These are phyloP conservation scores for Betula pendula DNA, from an alignment of 306 rosid genomes.

Conservation along the genomic window DNA sequence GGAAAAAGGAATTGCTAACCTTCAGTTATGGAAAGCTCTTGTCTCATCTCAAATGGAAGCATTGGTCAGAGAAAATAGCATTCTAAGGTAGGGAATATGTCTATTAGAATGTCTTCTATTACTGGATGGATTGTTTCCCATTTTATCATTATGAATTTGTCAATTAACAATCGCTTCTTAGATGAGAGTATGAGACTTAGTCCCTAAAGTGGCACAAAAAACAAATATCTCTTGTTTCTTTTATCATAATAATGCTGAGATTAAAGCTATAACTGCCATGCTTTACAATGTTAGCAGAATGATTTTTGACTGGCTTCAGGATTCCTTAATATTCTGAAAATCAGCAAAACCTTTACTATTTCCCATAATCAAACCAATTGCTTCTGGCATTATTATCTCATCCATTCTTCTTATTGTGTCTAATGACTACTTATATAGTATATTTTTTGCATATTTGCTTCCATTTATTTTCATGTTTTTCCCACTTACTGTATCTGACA, in stretches of 20 bases:
- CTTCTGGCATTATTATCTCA: neutral
- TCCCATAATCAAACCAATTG: neutral
- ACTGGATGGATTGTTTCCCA: neutral
- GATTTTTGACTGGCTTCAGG: neutral
- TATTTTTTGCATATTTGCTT: neutral
- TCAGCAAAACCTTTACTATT: neutral
- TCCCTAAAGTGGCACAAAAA: neutral
- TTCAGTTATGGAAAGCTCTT: conserved; percentile 66
- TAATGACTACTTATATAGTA: neutral
- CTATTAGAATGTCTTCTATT: neutral
- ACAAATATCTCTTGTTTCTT: neutral
- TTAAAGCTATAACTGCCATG: neutral
- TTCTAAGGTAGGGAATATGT: conserved; percentile 53
- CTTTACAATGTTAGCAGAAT: neutral
- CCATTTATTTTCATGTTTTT: neutral
- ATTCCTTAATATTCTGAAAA: neutral
- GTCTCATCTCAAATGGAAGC: conserved; percentile 56
- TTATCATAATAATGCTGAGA: neutral
- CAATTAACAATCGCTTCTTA: neutral
- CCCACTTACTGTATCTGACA: conserved; percentile 2
- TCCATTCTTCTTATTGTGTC: neutral
- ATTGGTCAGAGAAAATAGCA: conserved; percentile 57
- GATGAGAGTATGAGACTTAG: neutral
- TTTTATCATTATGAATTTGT: neutral
- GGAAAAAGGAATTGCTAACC: conserved; percentile 59